These are phyloP conservation scores for Dioszegia hungarica DNA, from an alignment of 768 basidiomycete species.

Conservation along the genomic window DNA sequence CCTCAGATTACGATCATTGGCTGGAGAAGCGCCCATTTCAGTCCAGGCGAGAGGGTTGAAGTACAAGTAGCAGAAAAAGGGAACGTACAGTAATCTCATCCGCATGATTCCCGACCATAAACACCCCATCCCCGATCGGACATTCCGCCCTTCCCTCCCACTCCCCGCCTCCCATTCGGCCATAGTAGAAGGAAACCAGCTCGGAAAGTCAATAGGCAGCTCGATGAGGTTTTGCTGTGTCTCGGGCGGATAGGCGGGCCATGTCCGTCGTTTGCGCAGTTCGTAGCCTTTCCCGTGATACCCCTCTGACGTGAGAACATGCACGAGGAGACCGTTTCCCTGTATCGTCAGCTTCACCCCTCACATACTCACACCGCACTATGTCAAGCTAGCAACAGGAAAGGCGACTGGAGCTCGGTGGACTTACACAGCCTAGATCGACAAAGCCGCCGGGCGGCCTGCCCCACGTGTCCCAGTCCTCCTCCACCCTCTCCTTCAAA, in stretches of 20 bases:
- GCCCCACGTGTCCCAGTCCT: conserved; percentile 68
- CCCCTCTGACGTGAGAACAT: conserved; percentile 77
- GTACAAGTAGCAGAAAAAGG: not conserved
- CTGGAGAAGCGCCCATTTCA: too few species aligned
- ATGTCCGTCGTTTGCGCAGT: conserved; percentile 75
- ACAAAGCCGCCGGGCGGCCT: conserved; percentile 79
- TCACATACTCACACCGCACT: too few species aligned
- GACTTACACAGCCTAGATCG: conserved; percentile 68
- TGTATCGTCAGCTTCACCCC: conserved; percentile 38
- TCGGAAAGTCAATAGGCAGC: conserved; percentile 63
- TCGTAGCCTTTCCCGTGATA: conserved; percentile 82
- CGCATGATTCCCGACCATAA: conserved; percentile 90
- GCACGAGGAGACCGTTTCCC: conserved; percentile 90
- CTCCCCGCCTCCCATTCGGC: conserved; percentile 36
- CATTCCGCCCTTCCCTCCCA: conserved; percentile 33
- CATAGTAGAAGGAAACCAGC: conserved; percentile 42
- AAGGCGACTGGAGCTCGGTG: too few species aligned
- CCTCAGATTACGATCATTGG: too few species aligned
- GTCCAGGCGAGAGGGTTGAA: too few species aligned
- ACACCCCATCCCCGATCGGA: conserved; percentile 55
- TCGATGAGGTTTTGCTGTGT: conserved; percentile 65
- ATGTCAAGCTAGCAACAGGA: too few species aligned
- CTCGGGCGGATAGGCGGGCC: conserved; percentile 65
- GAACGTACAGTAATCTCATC: conserved; percentile 71
- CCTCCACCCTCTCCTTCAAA: conserved; percentile 11